These are phyloP conservation scores for Paxillus ammoniavirescens DNA, from an alignment of 768 basidiomycete species.

Conservation along the genomic window DNA sequence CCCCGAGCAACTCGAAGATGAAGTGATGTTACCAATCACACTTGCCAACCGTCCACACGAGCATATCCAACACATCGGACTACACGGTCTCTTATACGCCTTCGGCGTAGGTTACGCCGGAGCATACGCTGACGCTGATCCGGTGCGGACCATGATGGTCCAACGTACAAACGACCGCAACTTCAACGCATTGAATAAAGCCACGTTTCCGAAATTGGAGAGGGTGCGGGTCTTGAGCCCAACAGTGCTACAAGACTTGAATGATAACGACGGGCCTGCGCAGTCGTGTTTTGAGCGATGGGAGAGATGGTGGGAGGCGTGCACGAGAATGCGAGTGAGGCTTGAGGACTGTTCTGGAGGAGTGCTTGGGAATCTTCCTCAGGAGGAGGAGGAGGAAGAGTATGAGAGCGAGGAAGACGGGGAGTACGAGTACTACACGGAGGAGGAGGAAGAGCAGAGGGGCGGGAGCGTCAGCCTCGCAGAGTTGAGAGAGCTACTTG, in stretches of 20 bases:
- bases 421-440: constrained; percentile 29
- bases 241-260: constrained; percentile 54
- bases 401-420: constrained; percentile 33
- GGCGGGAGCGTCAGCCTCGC: constrained; percentile 29
- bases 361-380: constrained; percentile 46
- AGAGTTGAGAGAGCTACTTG: constrained; percentile 54
- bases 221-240: constrained; percentile 59
- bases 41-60: constrained; percentile 54
- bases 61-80: constrained; percentile 59
- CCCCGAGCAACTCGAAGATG: constrained; percentile 21
- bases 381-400: constrained; percentile 32
- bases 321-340: constrained; percentile 46
- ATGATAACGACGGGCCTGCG: constrained; percentile 50
- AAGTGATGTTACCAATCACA: constrained; percentile 32
- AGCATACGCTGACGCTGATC: constrained; percentile 39
- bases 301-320: constrained; percentile 68
- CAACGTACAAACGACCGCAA: constrained; percentile 66
- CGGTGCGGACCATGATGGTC: constrained; percentile 43
- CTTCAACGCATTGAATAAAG: constrained; percentile 47
- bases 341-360: constrained; percentile 79
- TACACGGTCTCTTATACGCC: constrained; percentile 66
- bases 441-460: constrained; percentile 32
- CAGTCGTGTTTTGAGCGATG: constrained; percentile 48
- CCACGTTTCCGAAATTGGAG: constrained; percentile 60
- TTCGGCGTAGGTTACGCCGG: constrained; percentile 63